These are phyloP conservation scores for Backusella tarrabulga DNA, from an alignment of 192 early-diverging fungal species.

Conservation along the genomic window DNA sequence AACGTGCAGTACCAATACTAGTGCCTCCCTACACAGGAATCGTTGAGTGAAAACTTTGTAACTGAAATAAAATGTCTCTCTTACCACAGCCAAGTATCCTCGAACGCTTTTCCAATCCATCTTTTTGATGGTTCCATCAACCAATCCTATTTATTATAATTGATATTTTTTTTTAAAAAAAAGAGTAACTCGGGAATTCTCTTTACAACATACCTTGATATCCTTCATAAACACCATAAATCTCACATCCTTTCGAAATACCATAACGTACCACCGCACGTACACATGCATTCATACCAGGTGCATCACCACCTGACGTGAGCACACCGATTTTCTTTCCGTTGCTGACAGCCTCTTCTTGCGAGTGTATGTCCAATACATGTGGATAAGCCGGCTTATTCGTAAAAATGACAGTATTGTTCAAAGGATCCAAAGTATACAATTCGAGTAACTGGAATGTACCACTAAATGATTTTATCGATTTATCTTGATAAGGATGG, in stretches of 20 bases:
- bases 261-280: constrained; percentile 88
- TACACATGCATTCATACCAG: constrained; percentile 97
- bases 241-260: constrained; percentile 77
- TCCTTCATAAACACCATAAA: constrained; percentile 94
- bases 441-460: constrained; percentile 34
- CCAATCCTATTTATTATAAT: constrained; percentile 61
- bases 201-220: constrained; percentile 69
- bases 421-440: constrained; percentile 74
- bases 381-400: constrained; percentile 39
- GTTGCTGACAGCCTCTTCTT: background rate
- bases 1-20: constrained; percentile 91
- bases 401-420: constrained; percentile 77
- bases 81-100: constrained; percentile 70
- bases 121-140: constrained; percentile 87
- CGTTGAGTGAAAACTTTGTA: background rate
- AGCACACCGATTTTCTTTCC: constrained; percentile 79
- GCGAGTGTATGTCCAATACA: background rate
- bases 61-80: background rate
- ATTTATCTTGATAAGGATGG: constrained; percentile 39
- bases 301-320: constrained; percentile 90
- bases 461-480: constrained; percentile 13
- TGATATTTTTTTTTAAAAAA: background rate
- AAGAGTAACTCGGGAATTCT: background rate
- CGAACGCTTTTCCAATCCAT: constrained; percentile 89
- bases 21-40: constrained; percentile 72